Percentiles rank a stretch among this genome's conserved stretches.
These are phyloP conservation scores for Tremella yokohamensis DNA, from an alignment of 768 basidiomycete genomes.

Conservation along the genomic window DNA sequence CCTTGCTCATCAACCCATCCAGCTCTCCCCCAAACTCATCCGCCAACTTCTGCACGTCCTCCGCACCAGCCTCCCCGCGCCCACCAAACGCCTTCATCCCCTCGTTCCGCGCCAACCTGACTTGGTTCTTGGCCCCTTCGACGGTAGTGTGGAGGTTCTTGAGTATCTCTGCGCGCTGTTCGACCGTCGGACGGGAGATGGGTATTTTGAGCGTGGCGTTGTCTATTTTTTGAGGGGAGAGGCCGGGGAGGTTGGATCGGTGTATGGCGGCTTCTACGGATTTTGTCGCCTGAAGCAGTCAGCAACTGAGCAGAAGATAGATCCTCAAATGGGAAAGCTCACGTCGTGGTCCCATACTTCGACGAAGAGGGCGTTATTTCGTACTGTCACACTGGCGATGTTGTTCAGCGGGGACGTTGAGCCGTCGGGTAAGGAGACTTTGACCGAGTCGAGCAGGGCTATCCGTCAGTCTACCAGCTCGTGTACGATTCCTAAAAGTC, in stretches of 20 bases:
- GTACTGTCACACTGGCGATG: conserved; percentile 46
- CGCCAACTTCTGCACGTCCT: conserved; percentile 47
- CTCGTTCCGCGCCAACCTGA: conserved; percentile 46
- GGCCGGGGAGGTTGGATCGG: conserved; percentile 49
- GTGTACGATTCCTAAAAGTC: too few relatives aligned
- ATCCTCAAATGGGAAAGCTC: conserved; percentile 8
- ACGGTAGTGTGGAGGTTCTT: conserved; percentile 28
- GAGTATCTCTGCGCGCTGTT: conserved; percentile 37
- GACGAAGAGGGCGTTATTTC: conserved; percentile 41
- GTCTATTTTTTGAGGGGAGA: conserved; percentile 45
- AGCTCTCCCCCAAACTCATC: conserved; percentile 41
- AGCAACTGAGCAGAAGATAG: background rate
- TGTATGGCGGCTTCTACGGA: conserved; percentile 48
- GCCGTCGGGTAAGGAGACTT: conserved; percentile 30
- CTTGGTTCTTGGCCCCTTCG: conserved; percentile 47
- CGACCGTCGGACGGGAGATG: conserved; percentile 38
- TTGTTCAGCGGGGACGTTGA: conserved; percentile 34
- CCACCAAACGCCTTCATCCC: conserved; percentile 45
- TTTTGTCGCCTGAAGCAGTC: conserved; percentile 38
- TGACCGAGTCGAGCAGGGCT: conserved; percentile 50
- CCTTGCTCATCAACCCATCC: conserved; percentile 38
- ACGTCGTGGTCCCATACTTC: conserved; percentile 50
- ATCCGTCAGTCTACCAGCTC: background rate
- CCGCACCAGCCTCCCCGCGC: conserved; percentile 25
- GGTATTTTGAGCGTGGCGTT: conserved; percentile 46